Percentiles rank a stretch among this genome's conserved stretches.
Conservation (phyloP, 176 grass and related monocot genomes). For the Avena eriantha region DNA sequence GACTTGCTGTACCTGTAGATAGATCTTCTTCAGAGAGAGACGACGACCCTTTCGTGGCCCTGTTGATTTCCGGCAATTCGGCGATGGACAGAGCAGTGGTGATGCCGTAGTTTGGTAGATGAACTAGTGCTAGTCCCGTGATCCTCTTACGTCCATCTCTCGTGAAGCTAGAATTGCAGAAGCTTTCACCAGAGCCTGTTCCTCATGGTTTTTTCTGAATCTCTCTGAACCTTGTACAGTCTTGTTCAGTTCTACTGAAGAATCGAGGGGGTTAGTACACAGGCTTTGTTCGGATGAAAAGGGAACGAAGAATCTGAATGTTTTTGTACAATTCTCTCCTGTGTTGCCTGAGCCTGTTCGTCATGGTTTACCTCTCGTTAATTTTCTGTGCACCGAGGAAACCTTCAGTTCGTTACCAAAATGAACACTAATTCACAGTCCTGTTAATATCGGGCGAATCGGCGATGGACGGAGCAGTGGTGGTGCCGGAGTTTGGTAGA, state of each 20-base stretch:
- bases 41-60: no score
- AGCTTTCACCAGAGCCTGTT: neutral
- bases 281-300: neutral
- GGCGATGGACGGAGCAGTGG: neutral
- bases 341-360: neutral
- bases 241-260: neutral
- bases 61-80: neutral
- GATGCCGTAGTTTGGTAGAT: neutral
- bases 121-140: neutral
- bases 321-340: neutral
- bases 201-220: no score
- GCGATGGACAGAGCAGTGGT: neutral
- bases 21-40: neutral
- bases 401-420: neutral
- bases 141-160: neutral
- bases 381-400: neutral
- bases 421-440: neutral
- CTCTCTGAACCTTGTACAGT: neutral
- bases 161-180: slow-evolving; percentile 15
- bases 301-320: neutral
- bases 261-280: neutral
- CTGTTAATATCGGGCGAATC: no score
- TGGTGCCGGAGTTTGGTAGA: neutral
- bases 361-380: accelerated
- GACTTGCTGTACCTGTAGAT: no score